These are phyloP conservation scores for Penicillium lividum DNA, from an alignment of 495 filamentous ascomycete genomes.

Conservation along the genomic window DNA sequence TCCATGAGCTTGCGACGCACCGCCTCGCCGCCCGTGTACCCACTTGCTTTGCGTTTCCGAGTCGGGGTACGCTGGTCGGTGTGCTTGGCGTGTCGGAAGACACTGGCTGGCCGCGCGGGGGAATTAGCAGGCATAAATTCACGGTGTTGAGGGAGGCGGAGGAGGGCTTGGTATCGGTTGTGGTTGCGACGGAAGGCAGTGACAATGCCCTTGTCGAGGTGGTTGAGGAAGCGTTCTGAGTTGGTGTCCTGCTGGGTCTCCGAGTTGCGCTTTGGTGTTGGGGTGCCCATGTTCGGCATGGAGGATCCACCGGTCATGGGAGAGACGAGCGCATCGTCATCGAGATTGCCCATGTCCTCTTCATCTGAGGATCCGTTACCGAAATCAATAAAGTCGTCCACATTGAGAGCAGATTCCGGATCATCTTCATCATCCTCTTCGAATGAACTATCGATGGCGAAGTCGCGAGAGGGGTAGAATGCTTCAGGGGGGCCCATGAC, in stretches of 20 bases:
- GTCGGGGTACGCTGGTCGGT: conserved; percentile 46
- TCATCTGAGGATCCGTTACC: conserved; percentile 61
- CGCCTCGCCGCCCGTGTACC: conserved; percentile 42
- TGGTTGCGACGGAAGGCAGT: conserved; percentile 80
- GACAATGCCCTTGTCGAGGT: conserved; percentile 69
- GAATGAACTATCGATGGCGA: conserved; percentile 55
- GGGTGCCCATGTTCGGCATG: conserved; percentile 40
- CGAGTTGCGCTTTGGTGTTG: conserved; percentile 52
- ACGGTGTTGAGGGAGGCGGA: conserved; percentile 58
- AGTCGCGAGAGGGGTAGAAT: conserved; percentile 68
- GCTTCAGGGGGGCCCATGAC: conserved; percentile 73
- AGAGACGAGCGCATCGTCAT: conserved; percentile 41
- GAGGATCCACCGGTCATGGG: conserved; percentile 35
- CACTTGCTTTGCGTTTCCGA: conserved; percentile 44
- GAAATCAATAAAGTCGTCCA: conserved; percentile 75
- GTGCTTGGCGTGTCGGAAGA: conserved; percentile 49
- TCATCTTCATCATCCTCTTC: conserved; percentile 63
- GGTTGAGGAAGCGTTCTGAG: conserved; percentile 61
- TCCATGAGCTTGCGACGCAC: conserved; percentile 52
- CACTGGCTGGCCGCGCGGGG: conserved; percentile 45
- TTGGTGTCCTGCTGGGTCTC: conserved; percentile 52
- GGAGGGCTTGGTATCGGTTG: conserved; percentile 66
- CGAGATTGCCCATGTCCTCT: conserved; percentile 38
- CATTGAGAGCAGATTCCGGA: conserved; percentile 62
- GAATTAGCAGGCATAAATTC: conserved; percentile 54